phyloP scores from a whole-genome alignment of 495 filamentous ascomycete species.

The Penicillium paxilli region DNA sequence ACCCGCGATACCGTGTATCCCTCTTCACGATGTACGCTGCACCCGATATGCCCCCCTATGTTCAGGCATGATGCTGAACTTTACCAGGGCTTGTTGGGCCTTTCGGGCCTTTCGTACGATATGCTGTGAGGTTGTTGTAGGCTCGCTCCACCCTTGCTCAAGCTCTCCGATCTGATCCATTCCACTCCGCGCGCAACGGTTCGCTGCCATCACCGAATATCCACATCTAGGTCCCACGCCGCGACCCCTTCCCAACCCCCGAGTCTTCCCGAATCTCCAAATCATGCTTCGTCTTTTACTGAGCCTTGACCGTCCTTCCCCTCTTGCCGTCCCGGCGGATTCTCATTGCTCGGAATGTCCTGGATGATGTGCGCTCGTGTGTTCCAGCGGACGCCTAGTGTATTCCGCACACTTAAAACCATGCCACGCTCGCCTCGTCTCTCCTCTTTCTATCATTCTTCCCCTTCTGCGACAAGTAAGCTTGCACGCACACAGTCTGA shows the following conservation, averaged over 20 bases:
- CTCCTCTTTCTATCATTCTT: conserved; percentile 22
- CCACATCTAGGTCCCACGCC: conserved; percentile 32
- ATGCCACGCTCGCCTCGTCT: conserved; percentile 25
- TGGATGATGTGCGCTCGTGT: conserved; percentile 33
- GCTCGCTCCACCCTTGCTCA: neutral
- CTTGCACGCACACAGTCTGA: conserved; percentile 26
- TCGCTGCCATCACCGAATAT: conserved; percentile 44
- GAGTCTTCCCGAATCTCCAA: conserved; percentile 41
- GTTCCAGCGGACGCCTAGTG: conserved; percentile 35
- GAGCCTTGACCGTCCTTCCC: conserved; percentile 24
- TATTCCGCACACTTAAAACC: conserved; percentile 40
- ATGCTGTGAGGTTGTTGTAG: neutral
- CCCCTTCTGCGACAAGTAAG: conserved; percentile 21
- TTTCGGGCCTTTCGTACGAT: no score
- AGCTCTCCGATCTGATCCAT: conserved; percentile 1
- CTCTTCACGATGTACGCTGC: neutral
- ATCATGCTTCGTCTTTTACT: conserved; percentile 28
- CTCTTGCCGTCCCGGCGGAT: conserved; percentile 33
- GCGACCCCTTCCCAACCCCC: conserved; percentile 28
- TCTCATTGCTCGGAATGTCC: conserved; percentile 38
- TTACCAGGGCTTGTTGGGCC: no score
- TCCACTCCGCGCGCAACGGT: conserved; percentile 30
- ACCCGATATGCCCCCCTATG: neutral
- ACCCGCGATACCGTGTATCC: conserved; percentile 8
- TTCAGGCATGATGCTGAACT: neutral